Percentiles rank a stretch among this genome's conserved stretches.
These are phyloP conservation scores for Lyophyllum atratum DNA, from an alignment of 768 basidiomycete genomes.

Conservation along the genomic window DNA sequence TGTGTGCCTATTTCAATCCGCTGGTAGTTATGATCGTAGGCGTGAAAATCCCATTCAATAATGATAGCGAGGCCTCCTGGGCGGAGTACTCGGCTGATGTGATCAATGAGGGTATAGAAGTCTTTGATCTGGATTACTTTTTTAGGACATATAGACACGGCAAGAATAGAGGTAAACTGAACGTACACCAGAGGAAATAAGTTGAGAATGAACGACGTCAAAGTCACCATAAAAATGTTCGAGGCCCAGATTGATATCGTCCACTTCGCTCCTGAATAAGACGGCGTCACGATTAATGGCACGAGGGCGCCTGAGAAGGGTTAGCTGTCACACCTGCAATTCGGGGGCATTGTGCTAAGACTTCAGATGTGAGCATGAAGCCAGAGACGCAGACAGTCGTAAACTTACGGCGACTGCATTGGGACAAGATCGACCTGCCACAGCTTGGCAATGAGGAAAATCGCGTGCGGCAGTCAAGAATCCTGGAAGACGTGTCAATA, in stretches of 20 bases:
- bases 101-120: slow-evolving; percentile 62
- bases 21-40: slow-evolving; percentile 54
- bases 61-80: slow-evolving; percentile 70
- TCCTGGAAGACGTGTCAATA: slow-evolving; percentile 46
- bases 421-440: slow-evolving; percentile 82
- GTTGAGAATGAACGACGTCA: slow-evolving; percentile 72
- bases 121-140: slow-evolving; percentile 54
- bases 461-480: slow-evolving; percentile 73
- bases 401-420: slow-evolving; percentile 68
- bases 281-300: slow-evolving; percentile 5
- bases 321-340: slow-evolving; percentile 55
- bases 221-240: slow-evolving; percentile 83
- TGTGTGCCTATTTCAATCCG: slow-evolving; percentile 44
- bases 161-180: slow-evolving; percentile 1
- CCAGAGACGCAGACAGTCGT: slow-evolving; percentile 8
- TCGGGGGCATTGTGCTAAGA: slow-evolving; percentile 63
- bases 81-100: slow-evolving; percentile 65
- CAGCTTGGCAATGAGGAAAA: slow-evolving; percentile 66
- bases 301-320: slow-evolving; percentile 1
- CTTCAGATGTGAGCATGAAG: slow-evolving; percentile 14
- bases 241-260: slow-evolving; percentile 82
- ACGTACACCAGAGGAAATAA: slow-evolving; percentile 74
- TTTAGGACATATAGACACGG: slow-evolving; percentile 18
- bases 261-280: slow-evolving; percentile 68
- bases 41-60: slow-evolving; percentile 67